These are phyloP conservation scores for Abrus pulchellus DNA, from an alignment of 306 rosid genomes.

Conservation along the genomic window DNA sequence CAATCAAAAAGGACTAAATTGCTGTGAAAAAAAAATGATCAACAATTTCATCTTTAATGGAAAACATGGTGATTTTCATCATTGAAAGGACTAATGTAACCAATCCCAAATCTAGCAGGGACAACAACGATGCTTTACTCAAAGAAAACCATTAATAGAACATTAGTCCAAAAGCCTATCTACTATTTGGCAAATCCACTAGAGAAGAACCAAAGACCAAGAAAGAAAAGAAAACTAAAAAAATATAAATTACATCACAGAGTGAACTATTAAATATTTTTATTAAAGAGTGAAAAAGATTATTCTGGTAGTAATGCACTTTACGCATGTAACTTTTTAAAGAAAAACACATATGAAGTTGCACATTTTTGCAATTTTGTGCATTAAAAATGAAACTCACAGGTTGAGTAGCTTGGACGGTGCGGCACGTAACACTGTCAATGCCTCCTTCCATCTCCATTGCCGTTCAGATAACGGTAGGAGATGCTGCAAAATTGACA, in stretches of 20 bases:
- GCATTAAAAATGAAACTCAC: constrained; percentile 62
- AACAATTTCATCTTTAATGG: no score
- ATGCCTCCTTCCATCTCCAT: constrained; percentile 99
- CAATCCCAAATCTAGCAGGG: no score
- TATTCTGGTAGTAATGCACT: constrained; percentile 2
- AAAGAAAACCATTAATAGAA: not conserved
- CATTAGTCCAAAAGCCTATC: constrained; percentile 12
- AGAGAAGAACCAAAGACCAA: not conserved
- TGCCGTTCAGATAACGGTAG: constrained; percentile 92
- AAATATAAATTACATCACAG: constrained; percentile 14
- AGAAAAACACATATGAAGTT: not conserved
- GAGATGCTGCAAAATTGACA: constrained; percentile 95
- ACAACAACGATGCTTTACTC: no score
- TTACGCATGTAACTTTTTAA: not conserved
- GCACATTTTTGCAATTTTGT: not conserved
- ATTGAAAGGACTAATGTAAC: no score
- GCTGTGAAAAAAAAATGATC: no score
- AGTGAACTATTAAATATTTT: constrained; percentile 8
- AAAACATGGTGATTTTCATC: no score
- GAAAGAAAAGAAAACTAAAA: constrained; percentile 28
- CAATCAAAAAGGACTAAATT: no score
- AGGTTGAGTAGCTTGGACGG: constrained; percentile 96
- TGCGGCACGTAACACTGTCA: constrained; percentile 92
- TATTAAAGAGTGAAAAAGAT: not conserved
- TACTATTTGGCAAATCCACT: constrained; percentile 8